Conservation (phyloP, 495 filamentous ascomycete species). For the Xylaria palmicola region DNA sequence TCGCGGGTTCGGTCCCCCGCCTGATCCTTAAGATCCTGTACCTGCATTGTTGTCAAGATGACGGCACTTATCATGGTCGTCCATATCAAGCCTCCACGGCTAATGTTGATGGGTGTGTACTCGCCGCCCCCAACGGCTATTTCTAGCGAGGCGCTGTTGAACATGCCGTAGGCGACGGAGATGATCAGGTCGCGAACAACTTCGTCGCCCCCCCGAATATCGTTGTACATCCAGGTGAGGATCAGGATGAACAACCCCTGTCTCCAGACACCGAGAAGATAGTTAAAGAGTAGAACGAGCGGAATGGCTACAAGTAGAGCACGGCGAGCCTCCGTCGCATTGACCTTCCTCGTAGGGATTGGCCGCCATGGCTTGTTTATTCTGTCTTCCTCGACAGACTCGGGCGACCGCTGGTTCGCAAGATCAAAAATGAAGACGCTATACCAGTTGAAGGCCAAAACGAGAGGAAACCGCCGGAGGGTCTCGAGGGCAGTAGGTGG, state of each 20-base stretch:
- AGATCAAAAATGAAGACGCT: slow-evolving; percentile 46
- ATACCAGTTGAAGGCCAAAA: slow-evolving; percentile 30
- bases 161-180: slow-evolving; percentile 39
- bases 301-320: slow-evolving; percentile 30
- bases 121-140: slow-evolving; percentile 19
- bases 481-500: slow-evolving; percentile 13
- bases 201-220: slow-evolving; percentile 49
- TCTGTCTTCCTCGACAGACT: slow-evolving; percentile 49
- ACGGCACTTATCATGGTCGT: slow-evolving; percentile 46
- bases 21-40: slow-evolving; percentile 53
- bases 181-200: slow-evolving; percentile 48
- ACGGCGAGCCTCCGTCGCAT: slow-evolving; percentile 33
- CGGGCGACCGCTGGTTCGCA: slow-evolving; percentile 49
- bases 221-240: slow-evolving; percentile 55
- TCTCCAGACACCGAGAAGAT: slow-evolving; percentile 36
- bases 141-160: slow-evolving; percentile 32
- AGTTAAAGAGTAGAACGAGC: slow-evolving; percentile 35
- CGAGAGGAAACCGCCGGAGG: slow-evolving; percentile 19
- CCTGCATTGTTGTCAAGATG: slow-evolving; percentile 48
- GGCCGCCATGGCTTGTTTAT: slow-evolving; percentile 63
- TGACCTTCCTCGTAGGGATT: slow-evolving; percentile 44
- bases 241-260: slow-evolving; percentile 37
- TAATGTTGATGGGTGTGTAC: slow-evolving; percentile 13
- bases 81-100: slow-evolving; percentile 38
- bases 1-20: slow-evolving; percentile 47